Conservation (phyloP, 164 flowering plant genomes). For the Nymphaea thermarum region DNA sequence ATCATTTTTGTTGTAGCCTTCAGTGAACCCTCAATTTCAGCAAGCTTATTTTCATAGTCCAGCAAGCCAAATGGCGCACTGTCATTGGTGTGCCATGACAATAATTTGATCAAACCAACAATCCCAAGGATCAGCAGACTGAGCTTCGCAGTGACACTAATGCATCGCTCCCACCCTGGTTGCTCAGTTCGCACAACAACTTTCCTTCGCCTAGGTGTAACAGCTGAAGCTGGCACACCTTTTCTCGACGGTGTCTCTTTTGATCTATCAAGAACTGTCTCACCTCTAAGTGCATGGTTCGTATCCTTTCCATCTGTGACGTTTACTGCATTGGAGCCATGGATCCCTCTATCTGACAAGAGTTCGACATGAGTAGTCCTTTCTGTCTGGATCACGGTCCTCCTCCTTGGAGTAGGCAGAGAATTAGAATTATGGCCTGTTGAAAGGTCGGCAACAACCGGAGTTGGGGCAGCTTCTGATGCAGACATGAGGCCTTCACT, state of each 20-base stretch:
- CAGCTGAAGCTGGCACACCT: slow-evolving; percentile 10
- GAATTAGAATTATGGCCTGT: too few species aligned
- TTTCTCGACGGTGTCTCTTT: slow-evolving; percentile 13
- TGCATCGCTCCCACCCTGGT: slow-evolving; percentile 30
- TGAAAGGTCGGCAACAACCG: too few species aligned
- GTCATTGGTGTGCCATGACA: slow-evolving; percentile 2
- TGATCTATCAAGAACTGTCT: neutral
- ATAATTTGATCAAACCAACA: slow-evolving; percentile 36
- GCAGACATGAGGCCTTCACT: too few species aligned
- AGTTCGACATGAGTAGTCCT: neutral
- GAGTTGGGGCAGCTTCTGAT: too few species aligned
- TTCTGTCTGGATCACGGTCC: neutral
- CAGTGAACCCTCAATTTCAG: slow-evolving; percentile 44
- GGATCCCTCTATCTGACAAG: neutral
- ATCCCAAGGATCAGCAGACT: slow-evolving; percentile 34
- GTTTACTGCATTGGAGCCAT: neutral
- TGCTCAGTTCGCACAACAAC: slow-evolving; percentile 20
- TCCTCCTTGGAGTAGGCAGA: neutral
- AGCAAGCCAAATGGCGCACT: slow-evolving; percentile 11
- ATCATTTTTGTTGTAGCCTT: slow-evolving; percentile 49
- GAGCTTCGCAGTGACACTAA: slow-evolving; percentile 49
- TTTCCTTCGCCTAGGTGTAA: slow-evolving; percentile 27
- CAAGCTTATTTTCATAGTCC: slow-evolving; percentile 49
- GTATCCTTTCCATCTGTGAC: neutral
- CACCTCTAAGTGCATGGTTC: neutral